Evolutionary conservation across 2,329 filamentous ascomycete species (phyloP).

Genomic region (Colletotrichum cuscutae): DNA sequence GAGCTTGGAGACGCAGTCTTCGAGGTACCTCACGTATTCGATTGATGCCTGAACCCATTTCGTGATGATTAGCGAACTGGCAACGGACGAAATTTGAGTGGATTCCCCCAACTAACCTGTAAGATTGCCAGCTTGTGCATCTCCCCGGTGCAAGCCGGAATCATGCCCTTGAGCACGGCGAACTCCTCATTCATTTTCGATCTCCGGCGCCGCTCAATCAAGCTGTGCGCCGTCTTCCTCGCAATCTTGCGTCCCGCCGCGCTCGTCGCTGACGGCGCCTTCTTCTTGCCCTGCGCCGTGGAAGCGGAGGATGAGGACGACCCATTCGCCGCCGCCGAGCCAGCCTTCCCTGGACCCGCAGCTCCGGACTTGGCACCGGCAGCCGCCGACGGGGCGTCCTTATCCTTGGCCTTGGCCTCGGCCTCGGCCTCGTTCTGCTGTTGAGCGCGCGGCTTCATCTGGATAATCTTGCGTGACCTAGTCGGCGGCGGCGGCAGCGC

Average conservation of each 20-base stretch:
- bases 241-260: constrained; percentile 94
- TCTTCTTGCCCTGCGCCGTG: constrained; percentile 68
- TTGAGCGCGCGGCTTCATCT: constrained; percentile 81
- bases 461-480: constrained; percentile 93
- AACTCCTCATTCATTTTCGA: constrained; percentile 99
- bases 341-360: constrained; percentile 22
- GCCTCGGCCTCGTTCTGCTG: constrained; percentile 49
- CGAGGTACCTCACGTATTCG: constrained; percentile 93
- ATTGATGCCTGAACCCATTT: constrained; percentile 78
- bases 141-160: constrained; percentile 93
- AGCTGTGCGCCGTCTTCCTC: constrained; percentile 92
- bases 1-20: constrained; percentile 85
- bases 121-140: constrained; percentile 98
- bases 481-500: constrained; percentile 92
- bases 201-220: constrained; percentile 88
- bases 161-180: constrained; percentile 91
- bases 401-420: not conserved
- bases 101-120: constrained; percentile 69
- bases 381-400: constrained; percentile 31
- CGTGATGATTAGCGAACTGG: not conserved
- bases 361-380: constrained; percentile 8
- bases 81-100: not conserved
- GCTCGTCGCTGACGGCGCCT: constrained; percentile 79
- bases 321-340: constrained; percentile 36
- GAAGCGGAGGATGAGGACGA: constrained; percentile 29